Evolutionary conservation across 441 rosid genomes (phyloP).

Genomic region (Pelargonium cotyledonis): DNA sequence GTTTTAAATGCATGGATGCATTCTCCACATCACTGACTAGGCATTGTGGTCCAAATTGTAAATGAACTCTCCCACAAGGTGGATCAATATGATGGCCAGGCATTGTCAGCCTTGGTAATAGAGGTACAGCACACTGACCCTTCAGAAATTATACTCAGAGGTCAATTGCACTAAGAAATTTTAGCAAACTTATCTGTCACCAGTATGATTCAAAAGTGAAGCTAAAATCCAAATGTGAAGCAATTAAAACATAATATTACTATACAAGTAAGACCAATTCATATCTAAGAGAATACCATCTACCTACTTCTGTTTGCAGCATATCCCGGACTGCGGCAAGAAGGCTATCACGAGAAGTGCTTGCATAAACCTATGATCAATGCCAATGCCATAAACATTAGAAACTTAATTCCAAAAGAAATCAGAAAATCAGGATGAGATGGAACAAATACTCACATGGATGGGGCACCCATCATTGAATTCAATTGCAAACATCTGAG

Average conservation of each 20-base stretch:
- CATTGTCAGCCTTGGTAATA: constrained; percentile 95
- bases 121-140: constrained; percentile 82
- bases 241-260: constrained; percentile 9
- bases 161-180: constrained; percentile 16
- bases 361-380: constrained; percentile 67
- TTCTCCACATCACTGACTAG: constrained; percentile 63
- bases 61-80: constrained; percentile 89
- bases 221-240: not conserved
- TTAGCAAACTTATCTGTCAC: constrained; percentile 9
- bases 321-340: constrained; percentile 95
- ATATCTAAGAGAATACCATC: constrained; percentile 32
- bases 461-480: constrained; percentile 96
- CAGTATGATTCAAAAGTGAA: not conserved
- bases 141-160: constrained; percentile 33
- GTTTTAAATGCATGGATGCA: constrained; percentile 83
- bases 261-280: constrained; percentile 12
- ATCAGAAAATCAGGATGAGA: constrained; percentile 16
- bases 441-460: constrained; percentile 59
- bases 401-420: constrained; percentile 19
- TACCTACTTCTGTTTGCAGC: constrained; percentile 93
- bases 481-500: constrained; percentile 98
- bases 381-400: constrained; percentile 29
- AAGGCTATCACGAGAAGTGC: constrained; percentile 96
- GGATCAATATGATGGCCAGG: constrained; percentile 99
- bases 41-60: constrained; percentile 45